phyloP scores from a whole-genome alignment of 768 basidiomycete species.

The Suillus decipiens region DNA sequence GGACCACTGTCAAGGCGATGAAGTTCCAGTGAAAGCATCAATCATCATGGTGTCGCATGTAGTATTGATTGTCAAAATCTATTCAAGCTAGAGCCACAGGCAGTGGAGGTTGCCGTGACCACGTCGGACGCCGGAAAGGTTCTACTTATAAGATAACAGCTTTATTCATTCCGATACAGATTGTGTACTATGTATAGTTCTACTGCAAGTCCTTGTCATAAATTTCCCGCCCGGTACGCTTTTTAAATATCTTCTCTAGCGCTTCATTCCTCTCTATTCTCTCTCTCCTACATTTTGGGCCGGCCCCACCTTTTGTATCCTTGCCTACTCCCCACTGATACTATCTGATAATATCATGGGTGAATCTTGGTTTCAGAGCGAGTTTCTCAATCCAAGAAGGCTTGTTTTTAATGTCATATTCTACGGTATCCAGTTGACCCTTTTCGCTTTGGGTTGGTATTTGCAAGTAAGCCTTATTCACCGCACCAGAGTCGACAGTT shows the following conservation, averaged over 20 bases:
- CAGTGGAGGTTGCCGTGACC: slow-evolving; percentile 8
- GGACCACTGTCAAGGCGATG: too few species aligned
- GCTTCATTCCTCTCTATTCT: slow-evolving; percentile 4
- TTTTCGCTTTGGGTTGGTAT: slow-evolving; percentile 90
- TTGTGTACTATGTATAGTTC: not conserved
- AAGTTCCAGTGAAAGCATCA: too few species aligned
- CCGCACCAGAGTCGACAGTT: not conserved
- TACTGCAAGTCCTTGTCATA: slow-evolving; percentile 3
- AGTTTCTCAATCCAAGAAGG: slow-evolving; percentile 63
- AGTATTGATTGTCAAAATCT: too few species aligned
- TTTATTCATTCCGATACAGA: not conserved
- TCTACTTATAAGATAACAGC: not conserved
- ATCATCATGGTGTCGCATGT: too few species aligned
- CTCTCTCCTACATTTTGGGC: slow-evolving; percentile 5
- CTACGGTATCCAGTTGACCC: slow-evolving; percentile 70
- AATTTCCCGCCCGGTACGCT: slow-evolving; percentile 2
- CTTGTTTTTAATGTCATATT: slow-evolving; percentile 77
- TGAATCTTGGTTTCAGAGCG: slow-evolving; percentile 72
- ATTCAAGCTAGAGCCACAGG: too few species aligned
- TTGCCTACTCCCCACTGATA: not conserved
- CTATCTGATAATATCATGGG: slow-evolving; percentile 44
- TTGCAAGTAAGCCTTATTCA: slow-evolving; percentile 56
- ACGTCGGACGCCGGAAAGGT: slow-evolving; percentile 7
- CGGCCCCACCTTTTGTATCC: slow-evolving; percentile 10
- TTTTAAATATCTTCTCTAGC: slow-evolving; percentile 1